Conservation (phyloP, 2,329 filamentous ascomycete genomes). For the Penicillium nordicum region DNA sequence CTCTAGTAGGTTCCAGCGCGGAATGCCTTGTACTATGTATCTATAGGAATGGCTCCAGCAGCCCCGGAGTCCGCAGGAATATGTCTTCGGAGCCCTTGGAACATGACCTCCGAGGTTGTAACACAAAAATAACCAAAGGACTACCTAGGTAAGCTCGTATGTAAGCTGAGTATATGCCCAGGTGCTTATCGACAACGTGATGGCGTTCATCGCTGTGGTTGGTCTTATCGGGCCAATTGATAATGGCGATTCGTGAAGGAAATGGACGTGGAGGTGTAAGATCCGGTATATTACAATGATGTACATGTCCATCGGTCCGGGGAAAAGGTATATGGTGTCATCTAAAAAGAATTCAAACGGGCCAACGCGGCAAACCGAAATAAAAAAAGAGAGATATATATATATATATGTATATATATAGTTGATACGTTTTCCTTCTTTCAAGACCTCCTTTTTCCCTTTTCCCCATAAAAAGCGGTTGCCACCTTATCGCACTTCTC, state of each 20-base stretch:
- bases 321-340: neutral
- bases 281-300: neutral
- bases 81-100: neutral
- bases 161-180: neutral
- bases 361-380: constrained; percentile 5
- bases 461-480: constrained; percentile 7
- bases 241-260: constrained; percentile 17
- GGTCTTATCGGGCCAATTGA: constrained; percentile 28
- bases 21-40: neutral
- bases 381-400: neutral
- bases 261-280: neutral
- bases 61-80: neutral
- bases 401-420: neutral
- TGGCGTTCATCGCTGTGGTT: constrained; percentile 28
- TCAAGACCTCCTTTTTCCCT: constrained; percentile 3
- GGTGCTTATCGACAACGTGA: constrained; percentile 25
- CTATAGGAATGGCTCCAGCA: neutral
- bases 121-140: neutral
- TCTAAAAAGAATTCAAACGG: neutral
- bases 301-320: neutral
- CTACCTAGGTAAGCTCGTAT: neutral
- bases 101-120: neutral
- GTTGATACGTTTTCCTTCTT: neutral
- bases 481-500: constrained; percentile 11
- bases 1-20: neutral